Base-by-base conservation (phyloP, 257 asterid species). In the Asclepias syriaca region DNA sequence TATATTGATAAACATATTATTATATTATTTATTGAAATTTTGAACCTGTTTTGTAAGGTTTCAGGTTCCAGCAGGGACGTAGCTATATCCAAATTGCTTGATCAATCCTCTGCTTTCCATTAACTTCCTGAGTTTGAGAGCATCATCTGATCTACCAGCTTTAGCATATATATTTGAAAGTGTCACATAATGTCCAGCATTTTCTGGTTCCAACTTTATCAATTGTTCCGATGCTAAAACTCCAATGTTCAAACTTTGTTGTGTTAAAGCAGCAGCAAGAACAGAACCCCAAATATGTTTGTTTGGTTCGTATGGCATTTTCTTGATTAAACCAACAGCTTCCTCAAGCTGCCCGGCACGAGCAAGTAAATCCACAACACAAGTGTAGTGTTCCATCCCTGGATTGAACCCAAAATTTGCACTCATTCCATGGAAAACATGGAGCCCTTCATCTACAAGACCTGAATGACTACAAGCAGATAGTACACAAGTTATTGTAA, bases 381-480 rank as follows among this genome's bases (percentile, higher is more conserved):
- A 84, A 59, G 77, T 72, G 70, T 40, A 81, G 69, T 81, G 85
- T 67, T 78, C 83, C 71, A 64, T 77, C 58, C 71, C 78, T 9
- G 84, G 85, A 60, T 72, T 57, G 34, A 78, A 29, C 39, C 65
- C 74, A 66, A 70, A 78, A 65, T 77, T 74, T 59, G 64, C 53
- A 43, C 69, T 75, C 84, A 84, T 81, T 24, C 57, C 68, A 63
- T 78, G 72, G 32, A 81, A 79, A 59, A 74, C 65, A 45, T 63
- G 56, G 13, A 81, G 72, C 61, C 85, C 85, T 51, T 81, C 79
- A 9, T 79, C 77, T 64, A 81, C 73, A 16, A 81, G 80, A 48
- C 85, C 87, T 11, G 84, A 78, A 76, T 84, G 84, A 81, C 87
- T 81, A 59, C 87, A 84, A 21, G 85, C 85, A 46, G 85, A 76